These are phyloP conservation scores for Penicillium italicum DNA, from an alignment of 2,329 filamentous ascomycete species.

Conservation along the genomic window DNA sequence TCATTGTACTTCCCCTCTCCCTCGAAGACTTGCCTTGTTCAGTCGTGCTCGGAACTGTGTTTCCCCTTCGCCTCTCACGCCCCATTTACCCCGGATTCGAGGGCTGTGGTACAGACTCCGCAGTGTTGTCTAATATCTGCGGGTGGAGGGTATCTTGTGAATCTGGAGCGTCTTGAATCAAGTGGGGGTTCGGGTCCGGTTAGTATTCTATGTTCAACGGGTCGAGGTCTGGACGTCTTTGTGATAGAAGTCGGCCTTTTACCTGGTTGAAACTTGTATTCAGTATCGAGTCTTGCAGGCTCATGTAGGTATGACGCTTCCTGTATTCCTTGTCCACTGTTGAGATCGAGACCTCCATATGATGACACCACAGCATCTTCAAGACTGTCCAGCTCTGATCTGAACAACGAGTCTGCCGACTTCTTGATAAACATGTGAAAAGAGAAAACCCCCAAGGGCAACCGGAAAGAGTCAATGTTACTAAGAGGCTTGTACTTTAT, in stretches of 20 bases:
- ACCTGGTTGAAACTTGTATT: not conserved
- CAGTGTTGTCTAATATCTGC: not conserved
- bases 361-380: not conserved
- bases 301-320: not conserved
- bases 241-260: not conserved
- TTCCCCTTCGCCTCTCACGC: not conserved
- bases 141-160: not conserved
- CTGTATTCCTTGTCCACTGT: not conserved
- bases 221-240: constrained; percentile 1
- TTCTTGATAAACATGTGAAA: not conserved
- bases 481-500: not conserved
- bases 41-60: constrained; percentile 6
- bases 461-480: not conserved
- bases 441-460: not conserved
- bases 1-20: constrained; percentile 1
- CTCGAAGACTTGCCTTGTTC: constrained; percentile 12
- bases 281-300: constrained; percentile 1
- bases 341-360: not conserved
- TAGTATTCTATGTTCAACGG: not conserved
- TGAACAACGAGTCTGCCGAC: not conserved
- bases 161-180: not conserved
- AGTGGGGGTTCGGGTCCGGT: not conserved
- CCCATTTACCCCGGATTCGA: constrained; percentile 12
- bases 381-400: not conserved
- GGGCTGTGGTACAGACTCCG: constrained; percentile 3